Evolutionary conservation across 208 protist genomes (phyloP).

Genomic region (Spironucleus salmonicida): DNA sequence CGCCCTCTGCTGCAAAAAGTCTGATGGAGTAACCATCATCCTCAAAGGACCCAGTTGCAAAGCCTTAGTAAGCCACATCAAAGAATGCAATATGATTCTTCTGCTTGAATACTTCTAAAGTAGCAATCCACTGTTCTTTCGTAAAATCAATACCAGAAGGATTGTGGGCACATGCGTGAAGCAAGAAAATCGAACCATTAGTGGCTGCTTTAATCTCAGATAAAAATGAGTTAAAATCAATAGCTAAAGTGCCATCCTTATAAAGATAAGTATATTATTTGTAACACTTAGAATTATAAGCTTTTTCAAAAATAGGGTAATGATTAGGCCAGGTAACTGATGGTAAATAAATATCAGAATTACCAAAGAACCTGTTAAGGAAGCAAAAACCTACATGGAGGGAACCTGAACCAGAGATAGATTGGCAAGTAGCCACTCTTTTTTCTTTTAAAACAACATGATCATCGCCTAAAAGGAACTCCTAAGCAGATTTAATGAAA

Average conservation of each 20-base stretch:
- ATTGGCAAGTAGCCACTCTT: slow-evolving; percentile 50
- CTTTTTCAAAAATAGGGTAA: slow-evolving; percentile 35
- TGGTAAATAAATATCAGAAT: slow-evolving; percentile 51
- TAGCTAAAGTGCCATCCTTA: slow-evolving; percentile 40
- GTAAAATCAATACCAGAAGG: slow-evolving; percentile 38
- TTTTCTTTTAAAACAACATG: background rate
- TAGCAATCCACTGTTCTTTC: slow-evolving; percentile 30
- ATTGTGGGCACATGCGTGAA: slow-evolving; percentile 39
- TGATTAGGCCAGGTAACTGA: slow-evolving; percentile 51
- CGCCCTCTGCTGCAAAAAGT: background rate
- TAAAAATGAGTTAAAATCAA: slow-evolving; percentile 54
- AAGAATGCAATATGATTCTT: slow-evolving; percentile 30
- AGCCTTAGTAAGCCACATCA: slow-evolving; percentile 44
- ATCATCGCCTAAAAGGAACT: slow-evolving; percentile 46
- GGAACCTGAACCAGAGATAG: slow-evolving; percentile 65
- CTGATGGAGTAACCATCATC: slow-evolving; percentile 36
- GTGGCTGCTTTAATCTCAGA: slow-evolving; percentile 33
- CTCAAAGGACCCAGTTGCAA: slow-evolving; percentile 42
- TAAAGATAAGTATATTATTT: slow-evolving; percentile 47
- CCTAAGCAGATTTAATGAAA: slow-evolving; percentile 34
- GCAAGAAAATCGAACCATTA: slow-evolving; percentile 23
- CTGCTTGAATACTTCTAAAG: slow-evolving; percentile 8
- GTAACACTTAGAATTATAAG: slow-evolving; percentile 37
- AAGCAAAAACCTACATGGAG: slow-evolving; percentile 58
- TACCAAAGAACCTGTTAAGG: slow-evolving; percentile 47